Evolutionary conservation across 441 rosid genomes (phyloP), one percentile per base, ranked within the genome.

Genomic region (Pelargonium australe): DNA sequence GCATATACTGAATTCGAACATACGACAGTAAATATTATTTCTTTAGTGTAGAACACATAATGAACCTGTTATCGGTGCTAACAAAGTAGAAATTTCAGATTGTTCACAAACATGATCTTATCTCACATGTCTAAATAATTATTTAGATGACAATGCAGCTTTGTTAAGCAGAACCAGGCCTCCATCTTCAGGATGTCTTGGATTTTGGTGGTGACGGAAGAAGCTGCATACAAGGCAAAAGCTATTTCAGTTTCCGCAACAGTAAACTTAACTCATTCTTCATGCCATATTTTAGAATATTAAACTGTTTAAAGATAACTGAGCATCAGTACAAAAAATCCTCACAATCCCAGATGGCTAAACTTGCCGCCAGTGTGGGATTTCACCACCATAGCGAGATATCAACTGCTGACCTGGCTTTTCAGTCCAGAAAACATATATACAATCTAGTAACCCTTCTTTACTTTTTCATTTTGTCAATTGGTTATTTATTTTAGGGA

Each of bases 151-250:
- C 72, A 72, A 20, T 13, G 49, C 37, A 63, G 72, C 67, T 53
- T 74, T 69, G 62, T 55, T 61, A 57, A 41, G 65, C 72, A 62
- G 64, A 70, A 69, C 75, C 9, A 43, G 66, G 61, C 77, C 69
- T 70, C 7, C 71, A 51, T 16, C 81, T 74, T 92, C 85, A 93
- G 25, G 80, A 64, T 57, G 84, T 73, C 87, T 93, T 93, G 3
- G 89, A 71, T 81, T 91, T 93, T 47, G 90, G 89, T 71, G 84
- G 92, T 0, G 89, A 73, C 7, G 98, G 98, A 72, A 93, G 90
- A 66, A 93, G 76, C 97, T 93, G 85, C 74, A 84, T 45, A 17
- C 76, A 78, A 72, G 60, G 25, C 44, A 63, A 7, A 71, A 71
- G 58, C 10, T 20, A 5, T 9, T 74, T 71, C 66, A 74, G 70